A percentile compares a stretch with the other conserved stretches of the same genome.
These are phyloP conservation scores for Erythrophleum ivorense DNA, from an alignment of 331 rosid species.

Conservation along the genomic window DNA sequence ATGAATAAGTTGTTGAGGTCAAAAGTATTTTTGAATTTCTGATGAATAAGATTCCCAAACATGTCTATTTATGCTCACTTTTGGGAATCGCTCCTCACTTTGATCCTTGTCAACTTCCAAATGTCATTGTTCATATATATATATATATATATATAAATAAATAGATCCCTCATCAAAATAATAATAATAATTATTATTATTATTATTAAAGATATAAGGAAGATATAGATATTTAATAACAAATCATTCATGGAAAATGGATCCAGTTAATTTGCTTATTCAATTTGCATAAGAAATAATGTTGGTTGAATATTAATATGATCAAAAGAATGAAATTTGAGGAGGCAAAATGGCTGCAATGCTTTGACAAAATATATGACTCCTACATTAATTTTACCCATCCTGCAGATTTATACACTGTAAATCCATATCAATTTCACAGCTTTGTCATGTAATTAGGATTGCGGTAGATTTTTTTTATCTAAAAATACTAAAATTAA, in stretches of 20 bases:
- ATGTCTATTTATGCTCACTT: constrained; percentile 41
- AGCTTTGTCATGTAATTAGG: no score
- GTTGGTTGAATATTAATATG: neutral
- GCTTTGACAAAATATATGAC: no score
- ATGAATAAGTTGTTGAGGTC: constrained; percentile 49
- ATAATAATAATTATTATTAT: no score
- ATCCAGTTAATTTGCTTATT: neutral
- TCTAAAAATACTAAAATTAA: no score
- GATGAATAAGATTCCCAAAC: constrained; percentile 48
- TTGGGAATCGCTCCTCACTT: constrained; percentile 29
- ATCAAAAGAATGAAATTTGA: constrained; percentile 12
- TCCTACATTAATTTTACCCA: no score
- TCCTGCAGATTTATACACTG: no score
- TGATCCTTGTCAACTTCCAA: constrained; percentile 38
- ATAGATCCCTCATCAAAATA: no score
- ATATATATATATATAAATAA: no score
- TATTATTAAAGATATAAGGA: no score
- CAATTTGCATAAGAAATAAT: constrained; percentile 30
- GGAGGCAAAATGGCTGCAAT: neutral
- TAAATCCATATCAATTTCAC: neutral
- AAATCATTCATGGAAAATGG: no score
- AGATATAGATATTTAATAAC: no score
- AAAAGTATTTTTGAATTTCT: constrained; percentile 39
- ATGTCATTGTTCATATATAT: neutral
- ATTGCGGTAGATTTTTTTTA: no score